Evolutionary conservation across 2,329 filamentous ascomycete genomes (phyloP).

Genomic region (Xylariaceae sp.): DNA sequence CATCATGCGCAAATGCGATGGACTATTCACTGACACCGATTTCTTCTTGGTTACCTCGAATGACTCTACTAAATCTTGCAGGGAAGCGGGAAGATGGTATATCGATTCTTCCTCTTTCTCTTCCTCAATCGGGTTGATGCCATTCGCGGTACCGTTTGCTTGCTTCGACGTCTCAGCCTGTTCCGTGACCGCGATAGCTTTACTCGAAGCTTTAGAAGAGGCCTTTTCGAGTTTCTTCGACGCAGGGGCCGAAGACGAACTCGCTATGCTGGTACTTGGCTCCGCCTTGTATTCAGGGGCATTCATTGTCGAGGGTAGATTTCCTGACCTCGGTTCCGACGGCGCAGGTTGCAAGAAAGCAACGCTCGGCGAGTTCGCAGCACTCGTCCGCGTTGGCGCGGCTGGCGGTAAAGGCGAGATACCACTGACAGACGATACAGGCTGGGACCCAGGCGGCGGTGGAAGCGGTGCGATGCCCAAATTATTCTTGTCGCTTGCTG

Average conservation of each 20-base stretch:
- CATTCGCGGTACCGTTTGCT: constrained; percentile 57
- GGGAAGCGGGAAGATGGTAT: constrained; percentile 85
- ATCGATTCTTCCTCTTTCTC: constrained; percentile 67
- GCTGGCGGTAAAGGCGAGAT: constrained; percentile 53
- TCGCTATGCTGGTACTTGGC: constrained; percentile 30
- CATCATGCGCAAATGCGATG: constrained; percentile 73
- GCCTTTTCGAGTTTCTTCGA: constrained; percentile 38
- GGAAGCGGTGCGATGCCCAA: constrained; percentile 93
- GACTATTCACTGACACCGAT: constrained; percentile 61
- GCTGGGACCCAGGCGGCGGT: constrained; percentile 72
- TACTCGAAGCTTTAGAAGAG: constrained; percentile 48
- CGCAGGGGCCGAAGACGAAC: constrained; percentile 20
- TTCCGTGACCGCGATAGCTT: constrained; percentile 48
- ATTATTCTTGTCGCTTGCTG: constrained; percentile 82
- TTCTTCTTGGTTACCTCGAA: constrained; percentile 83
- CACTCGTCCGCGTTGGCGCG: constrained; percentile 57
- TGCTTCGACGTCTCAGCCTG: constrained; percentile 49
- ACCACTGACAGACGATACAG: constrained; percentile 39
- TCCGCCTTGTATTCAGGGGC: constrained; percentile 37
- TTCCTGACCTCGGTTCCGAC: constrained; percentile 31
- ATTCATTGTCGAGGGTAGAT: constrained; percentile 36
- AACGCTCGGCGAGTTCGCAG: constrained; percentile 57
- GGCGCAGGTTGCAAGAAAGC: constrained; percentile 50
- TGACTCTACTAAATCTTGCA: constrained; percentile 88
- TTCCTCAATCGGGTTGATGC: constrained; percentile 49